phyloP scores from a whole-genome alignment of 2,329 filamentous ascomycete genomes.

The Clonostachys chloroleuca region DNA sequence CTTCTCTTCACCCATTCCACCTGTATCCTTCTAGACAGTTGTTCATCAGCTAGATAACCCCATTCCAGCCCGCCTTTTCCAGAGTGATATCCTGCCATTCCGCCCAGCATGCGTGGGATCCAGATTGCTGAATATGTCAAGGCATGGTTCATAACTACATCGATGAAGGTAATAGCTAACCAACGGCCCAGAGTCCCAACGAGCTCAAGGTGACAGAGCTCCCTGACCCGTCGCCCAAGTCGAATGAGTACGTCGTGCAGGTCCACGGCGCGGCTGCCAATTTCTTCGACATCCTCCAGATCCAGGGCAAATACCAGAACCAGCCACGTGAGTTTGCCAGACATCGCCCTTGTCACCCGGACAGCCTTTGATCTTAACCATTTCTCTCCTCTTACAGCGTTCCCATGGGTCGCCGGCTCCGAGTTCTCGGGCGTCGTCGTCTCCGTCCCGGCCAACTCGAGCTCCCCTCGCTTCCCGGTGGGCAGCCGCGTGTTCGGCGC shows the following conservation, averaged over 20 bases:
- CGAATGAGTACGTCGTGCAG: constrained; percentile 78
- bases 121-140: constrained; percentile 72
- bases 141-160: constrained; percentile 15
- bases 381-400: constrained; percentile 32
- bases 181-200: constrained; percentile 57
- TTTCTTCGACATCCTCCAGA: constrained; percentile 96
- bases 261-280: constrained; percentile 87
- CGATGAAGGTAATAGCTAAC: background rate
- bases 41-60: no score
- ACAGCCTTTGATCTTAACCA: background rate
- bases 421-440: constrained; percentile 83
- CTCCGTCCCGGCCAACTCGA: constrained; percentile 50
- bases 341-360: background rate
- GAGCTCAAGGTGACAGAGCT: constrained; percentile 74
- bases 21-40: no score
- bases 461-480: constrained; percentile 59
- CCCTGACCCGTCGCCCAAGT: constrained; percentile 66
- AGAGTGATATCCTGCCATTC: background rate
- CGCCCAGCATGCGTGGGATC: constrained; percentile 65
- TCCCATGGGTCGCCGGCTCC: constrained; percentile 82
- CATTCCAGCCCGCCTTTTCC: no score
- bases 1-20: no score
- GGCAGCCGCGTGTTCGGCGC: constrained; percentile 87
- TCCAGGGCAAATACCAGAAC: constrained; percentile 92
- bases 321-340: constrained; percentile 58